Evolutionary conservation across 2,329 filamentous ascomycete species (phyloP), one percentile per base, ranked within the genome.

Genomic region (Acephala macrosclerotiorum): DNA sequence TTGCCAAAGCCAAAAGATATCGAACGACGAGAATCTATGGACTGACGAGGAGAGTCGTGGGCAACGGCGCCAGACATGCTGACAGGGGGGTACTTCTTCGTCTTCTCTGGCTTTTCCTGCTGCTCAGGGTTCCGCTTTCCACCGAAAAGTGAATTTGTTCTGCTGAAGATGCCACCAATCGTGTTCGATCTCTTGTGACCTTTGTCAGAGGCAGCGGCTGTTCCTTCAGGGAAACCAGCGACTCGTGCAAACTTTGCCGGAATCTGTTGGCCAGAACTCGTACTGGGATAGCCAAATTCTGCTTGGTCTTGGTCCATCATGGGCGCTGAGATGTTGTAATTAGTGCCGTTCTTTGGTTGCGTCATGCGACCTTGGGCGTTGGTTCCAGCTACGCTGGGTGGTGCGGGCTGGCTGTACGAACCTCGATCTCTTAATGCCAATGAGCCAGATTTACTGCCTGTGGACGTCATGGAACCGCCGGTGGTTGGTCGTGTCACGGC

Each of bases 311-410:
- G 78, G 40, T 84, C 81, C 36, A 86, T 81, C 58, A 90, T 85
- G 16, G 89, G 86, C 60, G 87, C 84, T 22, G 91, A 91, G 36
- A 95, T 93, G 58, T 87, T 87, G 76, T 94, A 93, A 70, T 87
- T 88, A 74, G 90, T 87, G 69, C 84, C 81, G 60, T 71, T 81
- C 61, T 74, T 80, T 12, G 92, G 92, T 76, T 97, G 95, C 70
- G 96, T 92, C 73, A 98, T 93, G 69, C 91, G 91, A 69, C 94
- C 95, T 77, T 97, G 92, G 3, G 87, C 94, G 78, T 96, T 97
- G 60, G 94, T 96, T 72, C 91, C 90, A 58, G 94, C 94, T 66
- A 97, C 90, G 57, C 93, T 89, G 35, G 96, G 94, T 63, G 93
- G 93, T 55, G 90, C 90, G 58, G 95, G 96, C 78, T 96, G 93